These are phyloP conservation scores for Candida nemodendra DNA, from an alignment of 805 yeast species.

Conservation along the genomic window DNA sequence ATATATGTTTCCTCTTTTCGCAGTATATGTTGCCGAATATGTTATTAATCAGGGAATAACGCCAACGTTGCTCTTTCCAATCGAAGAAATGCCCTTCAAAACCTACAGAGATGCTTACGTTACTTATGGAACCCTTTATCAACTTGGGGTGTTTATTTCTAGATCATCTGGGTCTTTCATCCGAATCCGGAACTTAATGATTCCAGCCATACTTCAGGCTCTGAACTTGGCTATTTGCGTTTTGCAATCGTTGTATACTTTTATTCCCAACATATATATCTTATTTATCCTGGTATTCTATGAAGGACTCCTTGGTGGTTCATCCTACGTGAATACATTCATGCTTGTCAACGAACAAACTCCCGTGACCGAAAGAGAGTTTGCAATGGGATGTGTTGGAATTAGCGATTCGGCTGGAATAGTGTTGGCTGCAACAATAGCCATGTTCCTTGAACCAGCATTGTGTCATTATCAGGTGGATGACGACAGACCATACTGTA, in stretches of 20 bases:
- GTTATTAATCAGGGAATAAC: conserved; percentile 88
- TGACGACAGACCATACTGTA: conserved; percentile 81
- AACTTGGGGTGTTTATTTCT: conserved; percentile 88
- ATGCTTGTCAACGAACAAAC: conserved; percentile 66
- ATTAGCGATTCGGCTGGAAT: conserved; percentile 85
- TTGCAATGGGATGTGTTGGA: conserved; percentile 80
- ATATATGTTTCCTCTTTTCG: conserved; percentile 78
- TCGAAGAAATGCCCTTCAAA: conserved; percentile 66
- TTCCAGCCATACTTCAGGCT: conserved; percentile 65
- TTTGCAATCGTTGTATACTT: conserved; percentile 60
- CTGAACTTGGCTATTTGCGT: conserved; percentile 59
- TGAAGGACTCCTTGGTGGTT: conserved; percentile 91
- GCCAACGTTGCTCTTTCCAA: conserved; percentile 81
- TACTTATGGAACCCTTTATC: conserved; percentile 85
- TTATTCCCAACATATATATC: conserved; percentile 59
- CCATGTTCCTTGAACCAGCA: conserved; percentile 68
- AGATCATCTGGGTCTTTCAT: conserved; percentile 75
- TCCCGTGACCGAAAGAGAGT: conserved; percentile 56
- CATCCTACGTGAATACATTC: conserved; percentile 86
- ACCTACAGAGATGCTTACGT: conserved; percentile 85
- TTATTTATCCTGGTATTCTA: conserved; percentile 67
- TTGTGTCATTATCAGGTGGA: conserved; percentile 70
- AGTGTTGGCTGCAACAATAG: conserved; percentile 74
- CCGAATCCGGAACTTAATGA: conserved; percentile 56
- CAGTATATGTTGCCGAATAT: conserved; percentile 86